Conservation (phyloP, 2,329 filamentous ascomycete species). For the Pyricularia grisea region DNA sequence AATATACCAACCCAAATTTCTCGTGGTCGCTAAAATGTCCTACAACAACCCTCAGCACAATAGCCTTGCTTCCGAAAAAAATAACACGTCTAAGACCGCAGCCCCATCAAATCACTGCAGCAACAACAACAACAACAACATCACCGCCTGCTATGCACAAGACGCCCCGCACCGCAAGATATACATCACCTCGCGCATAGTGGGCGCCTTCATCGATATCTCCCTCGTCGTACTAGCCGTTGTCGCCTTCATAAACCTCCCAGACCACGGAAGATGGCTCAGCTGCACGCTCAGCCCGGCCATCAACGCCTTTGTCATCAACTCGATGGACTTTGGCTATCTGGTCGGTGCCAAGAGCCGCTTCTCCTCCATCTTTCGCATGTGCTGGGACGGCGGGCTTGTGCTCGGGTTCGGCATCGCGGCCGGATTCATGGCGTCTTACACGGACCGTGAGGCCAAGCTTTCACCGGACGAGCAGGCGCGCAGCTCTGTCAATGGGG, state of each 20-base stretch:
- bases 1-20: neutral
- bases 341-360: neutral
- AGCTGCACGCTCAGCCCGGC: neutral
- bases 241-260: neutral
- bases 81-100: neutral
- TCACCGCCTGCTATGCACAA: neutral
- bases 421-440: neutral
- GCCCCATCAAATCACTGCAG: neutral
- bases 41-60: neutral
- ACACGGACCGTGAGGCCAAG: neutral
- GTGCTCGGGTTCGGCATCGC: neutral
- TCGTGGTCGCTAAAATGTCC: neutral
- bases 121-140: neutral
- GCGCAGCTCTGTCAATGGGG: neutral
- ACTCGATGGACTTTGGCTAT: neutral
- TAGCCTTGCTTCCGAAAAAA: neutral
- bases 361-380: neutral
- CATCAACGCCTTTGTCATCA: neutral
- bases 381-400: constrained; percentile 2
- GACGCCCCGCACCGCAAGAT: neutral
- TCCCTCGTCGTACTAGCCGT: neutral
- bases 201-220: neutral
- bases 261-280: neutral
- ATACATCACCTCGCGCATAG: neutral
- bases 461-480: neutral